A percentile compares a stretch with the other conserved stretches of the same genome.
These are phyloP conservation scores for Starmerella cellae DNA, from an alignment of 805 yeast species.

Conservation along the genomic window DNA sequence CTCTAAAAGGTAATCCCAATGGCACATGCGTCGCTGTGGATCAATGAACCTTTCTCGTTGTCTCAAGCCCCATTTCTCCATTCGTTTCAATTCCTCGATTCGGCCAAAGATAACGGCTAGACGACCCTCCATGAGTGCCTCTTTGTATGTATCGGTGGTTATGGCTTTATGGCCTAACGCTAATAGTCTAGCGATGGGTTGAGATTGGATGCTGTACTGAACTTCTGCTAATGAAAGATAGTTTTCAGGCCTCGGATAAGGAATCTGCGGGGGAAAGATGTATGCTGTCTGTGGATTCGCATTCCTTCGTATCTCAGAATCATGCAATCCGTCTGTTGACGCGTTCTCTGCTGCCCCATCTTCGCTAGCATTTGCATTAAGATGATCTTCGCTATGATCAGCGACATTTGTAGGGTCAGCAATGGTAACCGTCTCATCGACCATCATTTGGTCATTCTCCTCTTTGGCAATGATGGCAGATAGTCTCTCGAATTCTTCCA, in stretches of 20 bases:
- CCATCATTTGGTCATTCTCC: not conserved
- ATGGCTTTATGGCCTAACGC: constrained; percentile 79
- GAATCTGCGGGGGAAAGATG: constrained; percentile 27
- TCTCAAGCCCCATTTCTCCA: constrained; percentile 79
- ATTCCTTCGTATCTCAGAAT: not conserved
- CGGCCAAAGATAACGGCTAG: constrained; percentile 79
- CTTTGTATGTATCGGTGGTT: constrained; percentile 72
- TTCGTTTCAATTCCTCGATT: constrained; percentile 80
- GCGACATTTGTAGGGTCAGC: not conserved
- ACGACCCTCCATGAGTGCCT: constrained; percentile 78
- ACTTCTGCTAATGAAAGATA: constrained; percentile 59
- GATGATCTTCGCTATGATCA: not conserved
- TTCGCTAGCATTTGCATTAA: not conserved
- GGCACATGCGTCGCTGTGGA: constrained; percentile 44
- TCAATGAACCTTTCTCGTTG: constrained; percentile 65
- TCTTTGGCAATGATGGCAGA: not conserved
- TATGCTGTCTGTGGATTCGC: constrained; percentile 15
- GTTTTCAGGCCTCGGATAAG: constrained; percentile 26
- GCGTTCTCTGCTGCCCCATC: not conserved
- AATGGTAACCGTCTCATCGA: not conserved
- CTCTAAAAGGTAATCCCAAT: constrained; percentile 59
- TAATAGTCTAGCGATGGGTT: constrained; percentile 67
- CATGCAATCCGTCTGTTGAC: not conserved
- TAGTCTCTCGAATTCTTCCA: not conserved
- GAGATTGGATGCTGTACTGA: constrained; percentile 73